These are phyloP conservation scores for Dendryphion nanum DNA, from an alignment of 2,329 filamentous ascomycete species.

Conservation along the genomic window DNA sequence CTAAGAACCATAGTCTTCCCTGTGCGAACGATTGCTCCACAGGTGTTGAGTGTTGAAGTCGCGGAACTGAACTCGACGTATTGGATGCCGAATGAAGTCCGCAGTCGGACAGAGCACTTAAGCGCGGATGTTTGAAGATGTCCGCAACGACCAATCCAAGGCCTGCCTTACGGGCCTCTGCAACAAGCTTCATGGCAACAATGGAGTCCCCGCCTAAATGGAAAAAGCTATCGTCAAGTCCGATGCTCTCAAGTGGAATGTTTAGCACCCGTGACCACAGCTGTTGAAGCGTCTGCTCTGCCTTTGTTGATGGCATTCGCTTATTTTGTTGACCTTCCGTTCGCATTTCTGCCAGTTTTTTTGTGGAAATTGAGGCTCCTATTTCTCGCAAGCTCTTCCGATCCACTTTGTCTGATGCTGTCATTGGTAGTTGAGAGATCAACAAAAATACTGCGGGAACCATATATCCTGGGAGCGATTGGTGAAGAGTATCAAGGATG, in stretches of 20 bases:
- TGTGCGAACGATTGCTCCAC: slow-evolving; percentile 1
- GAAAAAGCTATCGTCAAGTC: slow-evolving; percentile 41
- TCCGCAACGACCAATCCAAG: not conserved
- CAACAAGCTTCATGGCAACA: slow-evolving; percentile 7
- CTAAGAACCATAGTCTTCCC: slow-evolving; percentile 1
- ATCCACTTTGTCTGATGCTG: not conserved
- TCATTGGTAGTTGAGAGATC: not conserved
- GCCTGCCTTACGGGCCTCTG: not conserved
- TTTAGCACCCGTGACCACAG: slow-evolving; percentile 6
- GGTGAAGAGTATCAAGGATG: not conserved
- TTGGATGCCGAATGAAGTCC: not conserved
- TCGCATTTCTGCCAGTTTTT: slow-evolving; percentile 3
- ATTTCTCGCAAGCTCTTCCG: not conserved
- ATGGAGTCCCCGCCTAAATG: slow-evolving; percentile 40
- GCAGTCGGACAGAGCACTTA: not conserved
- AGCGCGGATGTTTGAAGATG: not conserved
- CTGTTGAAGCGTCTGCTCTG: slow-evolving; percentile 5
- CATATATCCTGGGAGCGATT: not conserved
- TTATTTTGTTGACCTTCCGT: not conserved
- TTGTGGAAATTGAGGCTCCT: slow-evolving; percentile 1
- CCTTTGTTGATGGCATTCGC: slow-evolving; percentile 1
- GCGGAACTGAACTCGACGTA: not conserved
- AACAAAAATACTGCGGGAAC: not conserved
- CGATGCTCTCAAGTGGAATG: slow-evolving; percentile 14
- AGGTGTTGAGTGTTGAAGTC: not conserved